Evolutionary conservation across 371 early-diverging fungal species (phyloP), one percentile per base, ranked within the genome.

Genomic region (Gilbertella persicaria): DNA sequence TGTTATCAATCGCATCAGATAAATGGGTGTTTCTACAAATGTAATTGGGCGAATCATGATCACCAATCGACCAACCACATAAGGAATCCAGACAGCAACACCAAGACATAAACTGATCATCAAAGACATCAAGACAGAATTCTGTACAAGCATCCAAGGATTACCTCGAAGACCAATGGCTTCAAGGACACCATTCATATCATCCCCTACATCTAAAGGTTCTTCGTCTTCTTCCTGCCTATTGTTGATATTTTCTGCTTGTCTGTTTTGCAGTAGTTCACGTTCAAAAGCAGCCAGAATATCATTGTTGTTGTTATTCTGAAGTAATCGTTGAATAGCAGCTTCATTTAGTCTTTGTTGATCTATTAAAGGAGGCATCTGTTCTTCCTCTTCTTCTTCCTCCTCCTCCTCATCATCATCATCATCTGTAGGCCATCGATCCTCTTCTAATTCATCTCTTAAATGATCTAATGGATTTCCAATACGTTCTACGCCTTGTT

Each of bases 81-180:
- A 87, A 1, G 94, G 94, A 4, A 86, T 49, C 88, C 89, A 88
- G 2, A 86, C 74, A 2, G 88, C 84, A n/a, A 80, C 53, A 26
- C 81, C 85, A 45, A 95, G 64, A 41, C 85, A 83, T 39, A 83
- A 65, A 19, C 80, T 66, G 40, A 93, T 82, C 56, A 93, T 66
- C 3, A 90, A 58, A 4, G 86, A 58, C 54, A 91, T 89, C 38
- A 93, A 71, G 2, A 85, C 73, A 23, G 87, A 85, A 62, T 92
- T 91, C 56, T 93, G 91, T 14, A 86, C 55, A 0, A 92, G 62
- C 50, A 81, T 72, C 65, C 82, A 74, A 13, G 87, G 55, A 4
- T 93, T 88, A 0, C 95, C 96, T n/a, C 87, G 76, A 66, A 95
- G 79, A 13, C 96, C 96, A 45, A 95, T 78, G 8, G 92, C 85